These are phyloP conservation scores for Sporothrix variecibatus DNA, from an alignment of 2,329 filamentous ascomycete genomes.

Conservation along the genomic window DNA sequence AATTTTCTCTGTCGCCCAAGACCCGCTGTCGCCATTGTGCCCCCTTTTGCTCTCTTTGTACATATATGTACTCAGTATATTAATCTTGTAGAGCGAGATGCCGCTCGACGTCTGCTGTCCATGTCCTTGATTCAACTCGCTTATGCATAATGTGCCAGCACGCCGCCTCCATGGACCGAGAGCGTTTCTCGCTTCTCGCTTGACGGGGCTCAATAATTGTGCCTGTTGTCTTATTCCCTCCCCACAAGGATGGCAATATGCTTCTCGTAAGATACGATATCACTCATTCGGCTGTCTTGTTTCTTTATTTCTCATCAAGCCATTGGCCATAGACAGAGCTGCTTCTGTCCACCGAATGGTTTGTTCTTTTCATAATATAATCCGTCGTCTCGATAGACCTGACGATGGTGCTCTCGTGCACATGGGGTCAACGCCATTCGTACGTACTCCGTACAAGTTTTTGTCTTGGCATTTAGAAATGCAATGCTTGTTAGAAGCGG, in stretches of 20 bases:
- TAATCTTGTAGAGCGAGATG: background rate
- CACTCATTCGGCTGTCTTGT: background rate
- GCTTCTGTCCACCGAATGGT: background rate
- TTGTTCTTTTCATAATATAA: background rate
- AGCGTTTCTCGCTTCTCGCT: constrained; percentile 9
- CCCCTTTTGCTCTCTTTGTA: background rate
- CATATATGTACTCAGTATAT: background rate
- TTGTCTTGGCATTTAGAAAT: background rate
- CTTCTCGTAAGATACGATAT: background rate
- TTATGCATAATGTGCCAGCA: background rate
- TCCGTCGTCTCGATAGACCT: background rate
- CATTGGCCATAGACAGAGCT: background rate
- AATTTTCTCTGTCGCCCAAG: background rate
- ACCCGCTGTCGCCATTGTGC: background rate
- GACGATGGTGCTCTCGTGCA: background rate
- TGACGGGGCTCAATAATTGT: constrained; percentile 18
- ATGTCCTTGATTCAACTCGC: background rate
- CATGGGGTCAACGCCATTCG: background rate
- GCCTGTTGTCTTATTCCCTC: constrained; percentile 5
- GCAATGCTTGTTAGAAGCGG: background rate
- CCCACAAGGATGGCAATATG: background rate
- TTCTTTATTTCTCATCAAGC: background rate
- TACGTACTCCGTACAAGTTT: too few species aligned
- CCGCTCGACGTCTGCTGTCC: background rate
- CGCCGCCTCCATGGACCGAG: background rate